Percentiles rank a stretch among this genome's conserved stretches.
Evolutionary conservation across 257 asterid species (phyloP).

Genomic region (Solanum gandarillasii): DNA sequence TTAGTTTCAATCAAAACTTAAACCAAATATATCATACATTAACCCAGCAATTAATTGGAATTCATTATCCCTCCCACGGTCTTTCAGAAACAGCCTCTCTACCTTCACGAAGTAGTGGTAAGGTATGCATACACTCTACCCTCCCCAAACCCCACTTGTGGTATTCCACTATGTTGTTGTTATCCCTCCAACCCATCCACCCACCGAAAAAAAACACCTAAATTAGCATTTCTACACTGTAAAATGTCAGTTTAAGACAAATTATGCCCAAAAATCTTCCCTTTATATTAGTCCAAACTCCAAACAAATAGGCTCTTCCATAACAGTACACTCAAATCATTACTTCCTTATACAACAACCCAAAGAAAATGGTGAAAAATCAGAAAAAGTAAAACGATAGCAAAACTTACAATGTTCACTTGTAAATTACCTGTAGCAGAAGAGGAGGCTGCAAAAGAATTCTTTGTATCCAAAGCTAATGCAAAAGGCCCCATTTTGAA

Average conservation of each 20-base stretch:
- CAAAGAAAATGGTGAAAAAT: neutral
- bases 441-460: slow-evolving; percentile 18
- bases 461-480: slow-evolving; percentile 50
- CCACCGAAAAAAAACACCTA: neutral
- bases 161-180: neutral
- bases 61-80: neutral
- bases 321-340: neutral
- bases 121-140: neutral
- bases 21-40: neutral
- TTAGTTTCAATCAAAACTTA: neutral
- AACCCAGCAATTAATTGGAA: neutral
- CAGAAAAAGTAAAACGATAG: neutral
- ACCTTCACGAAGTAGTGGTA: neutral
- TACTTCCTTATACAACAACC: neutral
- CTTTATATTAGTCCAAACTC: neutral
- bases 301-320: neutral
- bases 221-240: neutral
- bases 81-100: neutral
- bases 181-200: neutral
- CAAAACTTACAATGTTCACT: neutral
- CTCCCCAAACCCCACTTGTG: neutral
- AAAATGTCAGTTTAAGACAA: neutral
- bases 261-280: neutral
- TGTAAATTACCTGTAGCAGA: neutral
- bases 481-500: slow-evolving; percentile 54